Conservation (phyloP, 1,284 basidiomycete genomes). For the Malassezia caprae region DNA sequence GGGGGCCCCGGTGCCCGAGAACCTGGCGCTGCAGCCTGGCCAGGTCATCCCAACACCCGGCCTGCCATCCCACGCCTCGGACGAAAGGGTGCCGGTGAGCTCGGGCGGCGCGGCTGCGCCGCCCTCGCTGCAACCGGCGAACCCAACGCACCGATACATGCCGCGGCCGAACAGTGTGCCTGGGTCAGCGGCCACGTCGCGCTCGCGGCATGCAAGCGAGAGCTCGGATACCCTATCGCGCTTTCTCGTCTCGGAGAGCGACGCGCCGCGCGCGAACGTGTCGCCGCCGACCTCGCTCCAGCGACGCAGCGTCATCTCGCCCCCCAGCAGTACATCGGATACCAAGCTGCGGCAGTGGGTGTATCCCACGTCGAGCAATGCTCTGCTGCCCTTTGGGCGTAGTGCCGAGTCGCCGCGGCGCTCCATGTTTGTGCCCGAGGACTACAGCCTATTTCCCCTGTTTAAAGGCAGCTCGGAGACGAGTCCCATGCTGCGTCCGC, state of each 20-base stretch:
- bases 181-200: background rate
- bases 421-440: background rate
- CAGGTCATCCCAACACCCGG: background rate
- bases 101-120: background rate
- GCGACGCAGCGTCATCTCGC: background rate
- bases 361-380: background rate
- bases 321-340: background rate
- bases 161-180: background rate
- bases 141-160: background rate
- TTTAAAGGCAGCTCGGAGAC: conserved; percentile 6
- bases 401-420: background rate
- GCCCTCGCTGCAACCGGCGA: conserved; percentile 8
- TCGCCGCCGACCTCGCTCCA: background rate
- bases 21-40: background rate
- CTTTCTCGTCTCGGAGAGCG: background rate
- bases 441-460: conserved; percentile 6
- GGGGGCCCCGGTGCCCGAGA: background rate
- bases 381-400: background rate
- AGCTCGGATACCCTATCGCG: background rate
- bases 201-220: background rate
- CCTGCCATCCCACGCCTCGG: background rate
- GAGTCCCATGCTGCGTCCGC: background rate
- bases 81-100: background rate
- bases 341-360: background rate
- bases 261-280: background rate